Evolutionary conservation across 129 eudicot genomes (phyloP), one percentile per base, ranked within the genome.

Genomic region (Solidago caesia): DNA sequence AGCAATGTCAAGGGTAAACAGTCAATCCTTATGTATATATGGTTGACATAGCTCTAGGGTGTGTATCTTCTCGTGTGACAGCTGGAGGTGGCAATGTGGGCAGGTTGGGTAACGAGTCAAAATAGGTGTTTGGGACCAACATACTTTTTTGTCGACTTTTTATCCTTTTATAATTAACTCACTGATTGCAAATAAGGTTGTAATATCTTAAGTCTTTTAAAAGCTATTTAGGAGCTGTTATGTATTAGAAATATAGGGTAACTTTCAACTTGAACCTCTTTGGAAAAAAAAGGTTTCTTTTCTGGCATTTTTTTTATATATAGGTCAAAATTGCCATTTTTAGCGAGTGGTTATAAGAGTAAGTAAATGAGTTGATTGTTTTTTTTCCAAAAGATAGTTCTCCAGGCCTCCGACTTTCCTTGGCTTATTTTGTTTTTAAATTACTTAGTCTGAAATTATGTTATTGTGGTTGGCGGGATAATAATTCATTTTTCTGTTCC

Each of bases 1-100:
- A 4, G 99, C 99, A 76, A 88, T 94, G 97, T 88, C 99, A 77
- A 88, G 97, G 96, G 99, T 94, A 94, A 87, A 65, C 55, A 57
- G 43, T 42, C 64, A 45, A 64, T 70, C 46, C 66, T 57, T 55
- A 11, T 21, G 64, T 71, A 52, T 71, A 41, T 63, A 13, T 13
- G 68, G 46, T 41, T 11, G 42, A 51, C 52, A 5, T 41, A 71
- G 48, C n/a, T 70, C 75, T 55, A 52, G 64, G 7, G 64, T 39
- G 21, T 27, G 51, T 39, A 62, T 62, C 16, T 33, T 48, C 5
- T 63, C 8, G 70, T 43, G 43, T 46, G 29, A 48, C 74, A 60
- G 47, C 67, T 72, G 60, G 66, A 61, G 5, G 44, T 25, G 11
- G n/a, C 66, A 61, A 53, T 53, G 15, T 14, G 15, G 58, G 58